phyloP scores from a whole-genome alignment of 2,329 filamentous ascomycete genomes.

The Neofusicoccum cordaticola region DNA sequence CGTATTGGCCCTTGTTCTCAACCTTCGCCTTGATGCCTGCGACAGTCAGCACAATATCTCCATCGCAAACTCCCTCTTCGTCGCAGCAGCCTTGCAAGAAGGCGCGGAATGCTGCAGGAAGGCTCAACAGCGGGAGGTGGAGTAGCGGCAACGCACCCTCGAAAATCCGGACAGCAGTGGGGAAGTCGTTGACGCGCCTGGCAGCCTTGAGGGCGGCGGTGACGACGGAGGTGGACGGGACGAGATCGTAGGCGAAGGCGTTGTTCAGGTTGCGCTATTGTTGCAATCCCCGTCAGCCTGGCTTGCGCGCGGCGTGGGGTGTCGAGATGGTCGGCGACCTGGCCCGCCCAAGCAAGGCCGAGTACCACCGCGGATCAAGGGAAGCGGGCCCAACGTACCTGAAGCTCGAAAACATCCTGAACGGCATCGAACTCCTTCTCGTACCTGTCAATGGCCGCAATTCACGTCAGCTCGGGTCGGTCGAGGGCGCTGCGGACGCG shows the following conservation, averaged over 20 bases:
- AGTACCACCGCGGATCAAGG: not conserved
- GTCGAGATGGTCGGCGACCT: not conserved
- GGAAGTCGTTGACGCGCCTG: slow-evolving; percentile 95
- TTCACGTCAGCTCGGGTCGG: slow-evolving; percentile 19
- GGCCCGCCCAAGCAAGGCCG: slow-evolving; percentile 8
- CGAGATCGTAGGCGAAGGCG: slow-evolving; percentile 99
- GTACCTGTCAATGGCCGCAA: slow-evolving; percentile 62
- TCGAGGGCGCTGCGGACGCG: not conserved
- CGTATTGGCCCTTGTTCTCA: slow-evolving; percentile 96
- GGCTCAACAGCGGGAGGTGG: not conserved
- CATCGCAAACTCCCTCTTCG: not conserved
- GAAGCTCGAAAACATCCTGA: slow-evolving; percentile 99
- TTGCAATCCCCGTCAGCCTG: not conserved
- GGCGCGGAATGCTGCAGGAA: not conserved
- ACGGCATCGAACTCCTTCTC: slow-evolving; percentile 99
- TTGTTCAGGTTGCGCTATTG: slow-evolving; percentile 92
- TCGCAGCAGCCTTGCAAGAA: not conserved
- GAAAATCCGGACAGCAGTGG: slow-evolving; percentile 96
- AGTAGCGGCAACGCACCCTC: slow-evolving; percentile 68
- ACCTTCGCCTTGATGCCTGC: slow-evolving; percentile 98
- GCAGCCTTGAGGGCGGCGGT: slow-evolving; percentile 89
- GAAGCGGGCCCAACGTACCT: slow-evolving; percentile 61
- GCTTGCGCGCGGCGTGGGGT: not conserved
- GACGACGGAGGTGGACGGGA: slow-evolving; percentile 88
- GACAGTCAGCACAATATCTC: not conserved